Conservation (phyloP, 2,329 filamentous ascomycete genomes). For the Pseudogymnoascus sp. region DNA sequence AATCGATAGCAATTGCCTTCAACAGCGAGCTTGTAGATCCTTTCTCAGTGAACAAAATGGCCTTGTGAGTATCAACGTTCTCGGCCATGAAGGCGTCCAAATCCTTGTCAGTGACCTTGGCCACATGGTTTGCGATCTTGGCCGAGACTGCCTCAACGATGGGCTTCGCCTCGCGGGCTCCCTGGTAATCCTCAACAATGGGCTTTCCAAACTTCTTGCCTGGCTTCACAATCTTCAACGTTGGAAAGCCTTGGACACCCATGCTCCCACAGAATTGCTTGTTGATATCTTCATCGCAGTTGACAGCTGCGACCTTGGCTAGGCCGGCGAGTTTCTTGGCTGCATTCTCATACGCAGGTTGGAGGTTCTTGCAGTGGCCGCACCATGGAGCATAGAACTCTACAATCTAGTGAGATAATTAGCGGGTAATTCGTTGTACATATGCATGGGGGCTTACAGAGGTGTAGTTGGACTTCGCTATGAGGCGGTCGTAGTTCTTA, state of each 20-base stretch:
- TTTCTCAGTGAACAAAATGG: conserved; percentile 89
- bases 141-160: conserved; percentile 80
- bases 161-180: conserved; percentile 69
- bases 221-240: conserved; percentile 85
- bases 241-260: conserved; percentile 91
- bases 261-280: conserved; percentile 78
- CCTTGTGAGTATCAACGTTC: conserved; percentile 65
- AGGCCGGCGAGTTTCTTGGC: conserved; percentile 83
- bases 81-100: conserved; percentile 64
- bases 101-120: conserved; percentile 69
- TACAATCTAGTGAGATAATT: conserved; percentile 39
- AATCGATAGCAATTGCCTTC: conserved; percentile 83
- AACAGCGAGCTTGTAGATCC: conserved; percentile 76
- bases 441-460: conserved; percentile 51
- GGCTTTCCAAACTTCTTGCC: conserved; percentile 74
- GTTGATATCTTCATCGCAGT: conserved; percentile 91
- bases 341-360: conserved; percentile 91
- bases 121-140: conserved; percentile 88
- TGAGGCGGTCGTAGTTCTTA: conserved; percentile 71
- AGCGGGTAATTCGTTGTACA: conserved; percentile 16
- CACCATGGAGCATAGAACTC: conserved; percentile 98
- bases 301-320: conserved; percentile 86
- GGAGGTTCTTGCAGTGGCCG: conserved; percentile 91
- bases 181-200: conserved; percentile 83
- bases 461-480: conserved; percentile 83